Percentiles rank a stretch among this genome's conserved stretches.
Evolutionary conservation across 2,329 filamentous ascomycete genomes (phyloP).

Genomic region (Aspergillus calidoustus): DNA sequence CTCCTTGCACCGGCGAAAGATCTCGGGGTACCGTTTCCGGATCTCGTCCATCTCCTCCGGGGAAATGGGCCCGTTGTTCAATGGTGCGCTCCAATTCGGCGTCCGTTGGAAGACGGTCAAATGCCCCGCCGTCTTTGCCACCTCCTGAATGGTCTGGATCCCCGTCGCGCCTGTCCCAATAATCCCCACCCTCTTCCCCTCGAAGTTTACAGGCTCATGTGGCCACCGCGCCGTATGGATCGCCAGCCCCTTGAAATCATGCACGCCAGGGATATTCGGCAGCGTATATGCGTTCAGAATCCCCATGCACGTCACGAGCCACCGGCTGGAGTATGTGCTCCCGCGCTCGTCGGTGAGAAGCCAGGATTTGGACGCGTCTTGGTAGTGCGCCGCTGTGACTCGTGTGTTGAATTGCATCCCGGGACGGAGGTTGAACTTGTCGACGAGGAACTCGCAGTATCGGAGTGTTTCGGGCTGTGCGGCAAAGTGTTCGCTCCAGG

Average conservation of each 20-base stretch:
- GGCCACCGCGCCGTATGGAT: constrained; percentile 64
- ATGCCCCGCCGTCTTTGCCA: constrained; percentile 57
- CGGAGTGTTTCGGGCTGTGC: constrained; percentile 43
- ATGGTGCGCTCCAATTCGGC: constrained; percentile 67
- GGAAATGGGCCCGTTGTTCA: constrained; percentile 40
- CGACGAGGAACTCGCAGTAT: constrained; percentile 56
- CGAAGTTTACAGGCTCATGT: constrained; percentile 50
- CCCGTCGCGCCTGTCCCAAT: constrained; percentile 62
- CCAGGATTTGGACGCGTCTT: constrained; percentile 43
- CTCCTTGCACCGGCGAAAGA: constrained; percentile 59
- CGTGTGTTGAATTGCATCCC: constrained; percentile 52
- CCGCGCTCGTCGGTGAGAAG: constrained; percentile 50
- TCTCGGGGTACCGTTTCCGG: constrained; percentile 46
- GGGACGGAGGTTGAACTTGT: constrained; percentile 49
- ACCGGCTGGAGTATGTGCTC: constrained; percentile 45
- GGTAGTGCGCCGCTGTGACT: constrained; percentile 35
- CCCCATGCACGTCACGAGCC: constrained; percentile 53
- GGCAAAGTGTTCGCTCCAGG: constrained; percentile 44
- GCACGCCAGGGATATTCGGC: constrained; percentile 44
- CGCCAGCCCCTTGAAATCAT: constrained; percentile 55
- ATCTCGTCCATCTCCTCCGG: constrained; percentile 6
- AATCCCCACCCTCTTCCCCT: constrained; percentile 55
- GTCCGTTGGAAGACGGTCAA: constrained; percentile 69
- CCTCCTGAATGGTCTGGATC: constrained; percentile 63
- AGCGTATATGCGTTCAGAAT: constrained; percentile 52